These are phyloP conservation scores for Kodamaea neixiangensis DNA, from an alignment of 805 yeast species.

Conservation along the genomic window DNA sequence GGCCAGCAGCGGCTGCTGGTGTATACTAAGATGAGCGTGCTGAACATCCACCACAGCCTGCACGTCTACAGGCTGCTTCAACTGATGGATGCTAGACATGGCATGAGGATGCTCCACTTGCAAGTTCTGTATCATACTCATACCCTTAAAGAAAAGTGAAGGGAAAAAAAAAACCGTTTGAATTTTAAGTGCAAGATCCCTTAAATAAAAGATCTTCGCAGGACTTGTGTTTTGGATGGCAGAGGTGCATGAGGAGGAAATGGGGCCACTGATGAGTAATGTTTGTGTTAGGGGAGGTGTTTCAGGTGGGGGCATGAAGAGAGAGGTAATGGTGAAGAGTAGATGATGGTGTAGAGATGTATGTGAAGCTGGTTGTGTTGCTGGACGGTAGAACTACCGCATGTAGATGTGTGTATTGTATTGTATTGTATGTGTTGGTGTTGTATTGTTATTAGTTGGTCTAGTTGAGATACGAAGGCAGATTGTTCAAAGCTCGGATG, in stretches of 20 bases:
- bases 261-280: background rate
- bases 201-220: background rate
- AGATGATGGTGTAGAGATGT: no score
- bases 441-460: no score
- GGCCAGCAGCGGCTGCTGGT: background rate
- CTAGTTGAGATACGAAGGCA: no score
- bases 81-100: background rate
- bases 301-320: background rate
- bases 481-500: no score
- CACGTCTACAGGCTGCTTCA: background rate
- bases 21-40: background rate
- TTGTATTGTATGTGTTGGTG: no score
- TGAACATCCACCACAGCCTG: background rate
- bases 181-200: slow-evolving; percentile 2
- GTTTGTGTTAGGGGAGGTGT: background rate
- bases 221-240: background rate
- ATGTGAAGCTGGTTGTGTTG: no score
- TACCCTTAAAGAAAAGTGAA: background rate
- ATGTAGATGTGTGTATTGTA: no score
- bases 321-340: no score
- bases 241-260: background rate
- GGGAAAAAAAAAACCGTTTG: background rate
- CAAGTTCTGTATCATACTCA: slow-evolving; percentile 4
- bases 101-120: background rate
- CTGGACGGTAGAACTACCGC: no score